phyloP scores from a whole-genome alignment of 768 basidiomycete species.

The Lactarius sp. region DNA sequence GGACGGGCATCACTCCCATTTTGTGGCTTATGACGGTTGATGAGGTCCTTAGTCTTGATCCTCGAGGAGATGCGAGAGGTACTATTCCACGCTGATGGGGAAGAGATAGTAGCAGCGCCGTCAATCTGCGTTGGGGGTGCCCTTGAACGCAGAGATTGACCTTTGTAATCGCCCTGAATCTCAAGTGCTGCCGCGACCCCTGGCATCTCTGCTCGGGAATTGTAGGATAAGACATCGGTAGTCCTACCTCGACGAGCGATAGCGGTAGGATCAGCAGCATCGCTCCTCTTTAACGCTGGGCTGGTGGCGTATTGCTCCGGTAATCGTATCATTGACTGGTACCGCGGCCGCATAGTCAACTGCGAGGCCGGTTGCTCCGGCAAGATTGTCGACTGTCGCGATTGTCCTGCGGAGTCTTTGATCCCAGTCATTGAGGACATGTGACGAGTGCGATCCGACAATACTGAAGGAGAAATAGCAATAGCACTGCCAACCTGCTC shows the following conservation, averaged over 20 bases:
- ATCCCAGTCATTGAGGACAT: background rate
- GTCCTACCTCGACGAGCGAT: background rate
- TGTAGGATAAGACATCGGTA: background rate
- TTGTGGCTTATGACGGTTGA: constrained; percentile 16
- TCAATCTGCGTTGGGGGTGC: background rate
- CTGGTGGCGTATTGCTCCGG: background rate
- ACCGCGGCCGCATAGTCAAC: background rate
- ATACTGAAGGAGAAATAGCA: background rate
- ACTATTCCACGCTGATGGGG: background rate
- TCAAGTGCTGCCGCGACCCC: background rate
- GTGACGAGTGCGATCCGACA: background rate
- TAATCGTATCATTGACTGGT: background rate
- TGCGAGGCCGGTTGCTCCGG: constrained; percentile 2
- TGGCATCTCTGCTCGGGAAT: background rate
- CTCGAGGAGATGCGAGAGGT: constrained; percentile 8
- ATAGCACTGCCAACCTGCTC: background rate
- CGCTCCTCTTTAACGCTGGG: background rate
- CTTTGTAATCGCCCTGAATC: background rate
- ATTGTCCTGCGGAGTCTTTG: background rate
- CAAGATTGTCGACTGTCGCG: background rate
- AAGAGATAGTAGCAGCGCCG: background rate
- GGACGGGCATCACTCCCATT: background rate
- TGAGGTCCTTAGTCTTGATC: constrained; percentile 20
- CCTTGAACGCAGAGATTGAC: background rate
- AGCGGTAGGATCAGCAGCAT: background rate